These are phyloP conservation scores for Neurospora tetrasperma DNA, from an alignment of 495 filamentous ascomycete species.

Conservation along the genomic window DNA sequence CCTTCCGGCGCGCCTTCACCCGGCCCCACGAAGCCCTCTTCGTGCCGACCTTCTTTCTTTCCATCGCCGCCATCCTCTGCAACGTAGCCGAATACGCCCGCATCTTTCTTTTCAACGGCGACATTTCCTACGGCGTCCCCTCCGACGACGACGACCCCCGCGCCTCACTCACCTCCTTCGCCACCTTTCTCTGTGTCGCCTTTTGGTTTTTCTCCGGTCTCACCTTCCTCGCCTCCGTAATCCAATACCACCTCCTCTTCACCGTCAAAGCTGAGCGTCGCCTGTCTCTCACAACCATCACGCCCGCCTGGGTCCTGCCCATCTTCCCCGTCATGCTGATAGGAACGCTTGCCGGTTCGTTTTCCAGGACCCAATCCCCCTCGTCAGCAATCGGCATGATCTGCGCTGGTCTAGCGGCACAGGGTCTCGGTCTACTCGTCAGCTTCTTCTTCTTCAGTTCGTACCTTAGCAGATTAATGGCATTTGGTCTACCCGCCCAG, in stretches of 20 bases:
- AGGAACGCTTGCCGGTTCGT: conserved; percentile 36
- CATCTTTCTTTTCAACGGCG: conserved; percentile 35
- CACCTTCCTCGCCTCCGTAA: conserved; percentile 33
- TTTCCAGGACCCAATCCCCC: conserved; percentile 25
- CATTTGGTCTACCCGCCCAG: conserved; percentile 41
- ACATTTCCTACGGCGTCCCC: background rate
- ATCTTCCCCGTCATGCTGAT: conserved; percentile 46
- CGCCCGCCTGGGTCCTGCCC: conserved; percentile 47
- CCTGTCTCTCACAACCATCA: conserved; percentile 30
- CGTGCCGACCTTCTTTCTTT: conserved; percentile 57
- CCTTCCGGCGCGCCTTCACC: conserved; percentile 44
- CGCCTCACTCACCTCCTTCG: conserved; percentile 26
- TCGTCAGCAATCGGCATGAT: conserved; percentile 32
- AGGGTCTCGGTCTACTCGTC: conserved; percentile 42
- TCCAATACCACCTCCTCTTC: conserved; percentile 45
- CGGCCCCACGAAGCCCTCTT: conserved; percentile 58
- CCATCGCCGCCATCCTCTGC: conserved; percentile 50
- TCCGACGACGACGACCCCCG: conserved; percentile 2
- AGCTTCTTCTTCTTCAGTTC: conserved; percentile 44
- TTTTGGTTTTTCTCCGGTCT: conserved; percentile 45
- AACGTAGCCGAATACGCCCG: conserved; percentile 48
- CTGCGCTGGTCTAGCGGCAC: conserved; percentile 38
- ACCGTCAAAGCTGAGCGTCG: conserved; percentile 26
- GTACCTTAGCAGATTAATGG: conserved; percentile 51
- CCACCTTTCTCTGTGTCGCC: conserved; percentile 27